These are phyloP conservation scores for Herpetomonas tarakana DNA, from an alignment of 208 protist species.

Conservation along the genomic window DNA sequence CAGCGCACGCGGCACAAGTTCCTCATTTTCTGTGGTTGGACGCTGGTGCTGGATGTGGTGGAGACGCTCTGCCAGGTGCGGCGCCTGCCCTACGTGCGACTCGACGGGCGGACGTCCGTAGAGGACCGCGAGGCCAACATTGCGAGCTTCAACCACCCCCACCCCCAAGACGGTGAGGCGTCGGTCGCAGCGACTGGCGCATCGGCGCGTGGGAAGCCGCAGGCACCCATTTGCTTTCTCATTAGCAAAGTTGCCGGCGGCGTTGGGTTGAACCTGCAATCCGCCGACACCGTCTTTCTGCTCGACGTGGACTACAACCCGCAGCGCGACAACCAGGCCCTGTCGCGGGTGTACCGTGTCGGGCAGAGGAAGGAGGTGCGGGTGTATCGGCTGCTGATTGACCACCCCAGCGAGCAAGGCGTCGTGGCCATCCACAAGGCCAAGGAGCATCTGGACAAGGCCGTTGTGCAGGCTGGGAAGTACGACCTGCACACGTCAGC, in stretches of 20 bases:
- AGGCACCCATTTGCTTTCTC: conserved; percentile 76
- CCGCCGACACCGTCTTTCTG: conserved; percentile 96
- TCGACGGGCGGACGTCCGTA: conserved; percentile 62
- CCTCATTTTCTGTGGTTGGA: conserved; percentile 96
- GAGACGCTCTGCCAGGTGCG: conserved; percentile 56
- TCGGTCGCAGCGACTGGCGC: no score
- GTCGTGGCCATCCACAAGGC: conserved; percentile 29
- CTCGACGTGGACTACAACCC: conserved; percentile 97
- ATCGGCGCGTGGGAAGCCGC: neutral
- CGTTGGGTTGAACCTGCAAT: conserved; percentile 95
- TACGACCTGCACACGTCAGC: conserved; percentile 41
- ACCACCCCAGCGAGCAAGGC: conserved; percentile 33
- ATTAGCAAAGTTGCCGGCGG: conserved; percentile 95
- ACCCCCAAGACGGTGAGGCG: no score
- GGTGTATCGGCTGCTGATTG: conserved; percentile 89
- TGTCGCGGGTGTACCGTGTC: conserved; percentile 95
- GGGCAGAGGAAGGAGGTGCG: conserved; percentile 94
- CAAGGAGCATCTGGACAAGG: conserved; percentile 43
- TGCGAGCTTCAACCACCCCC: conserved; percentile 61
- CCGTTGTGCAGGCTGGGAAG: conserved; percentile 41
- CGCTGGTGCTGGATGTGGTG: conserved; percentile 67
- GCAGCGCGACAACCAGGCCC: conserved; percentile 94
- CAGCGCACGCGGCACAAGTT: conserved; percentile 73
- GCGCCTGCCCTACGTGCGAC: conserved; percentile 44
- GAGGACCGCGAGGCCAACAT: conserved; percentile 78